phyloP scores from a whole-genome alignment of 768 basidiomycete genomes.

The Butyriboletus loyo region DNA sequence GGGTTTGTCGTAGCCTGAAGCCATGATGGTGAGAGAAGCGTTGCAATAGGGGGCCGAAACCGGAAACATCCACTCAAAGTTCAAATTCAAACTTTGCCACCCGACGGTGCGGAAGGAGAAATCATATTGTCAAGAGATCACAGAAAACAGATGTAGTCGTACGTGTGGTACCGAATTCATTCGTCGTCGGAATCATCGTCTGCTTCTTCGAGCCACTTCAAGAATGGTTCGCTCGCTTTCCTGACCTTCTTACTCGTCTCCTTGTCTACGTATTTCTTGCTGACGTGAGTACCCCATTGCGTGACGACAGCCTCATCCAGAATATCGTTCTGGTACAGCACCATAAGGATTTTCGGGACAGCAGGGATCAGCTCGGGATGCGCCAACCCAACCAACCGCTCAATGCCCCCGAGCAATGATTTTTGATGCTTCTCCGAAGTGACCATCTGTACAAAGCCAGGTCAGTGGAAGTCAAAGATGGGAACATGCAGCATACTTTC shows the following conservation, averaged over 20 bases:
- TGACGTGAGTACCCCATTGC: conserved; percentile 95
- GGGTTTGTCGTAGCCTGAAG: conserved; percentile 16
- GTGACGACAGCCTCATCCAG: conserved; percentile 88
- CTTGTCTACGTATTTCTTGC: conserved; percentile 95
- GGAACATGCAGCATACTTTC: conserved; percentile 45
- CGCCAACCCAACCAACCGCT: conserved; percentile 75
- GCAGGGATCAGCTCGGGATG: conserved; percentile 66
- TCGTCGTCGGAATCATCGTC: conserved; percentile 59
- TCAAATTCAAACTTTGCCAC: background rate
- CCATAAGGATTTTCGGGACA: conserved; percentile 93
- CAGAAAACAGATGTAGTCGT: background rate
- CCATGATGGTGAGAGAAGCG: conserved; percentile 9
- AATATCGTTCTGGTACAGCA: conserved; percentile 86
- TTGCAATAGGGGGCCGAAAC: background rate
- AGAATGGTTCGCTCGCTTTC: conserved; percentile 92
- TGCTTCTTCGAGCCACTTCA: conserved; percentile 93
- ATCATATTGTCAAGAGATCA: conserved; percentile 17
- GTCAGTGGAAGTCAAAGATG: background rate
- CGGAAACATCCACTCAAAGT: background rate
- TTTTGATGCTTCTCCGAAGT: conserved; percentile 96
- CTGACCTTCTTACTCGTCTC: conserved; percentile 94
- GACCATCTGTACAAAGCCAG: conserved; percentile 55
- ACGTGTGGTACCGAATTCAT: conserved; percentile 6
- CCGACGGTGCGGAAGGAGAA: no score
- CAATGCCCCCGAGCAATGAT: conserved; percentile 87